Base-by-base conservation (phyloP, 2,329 filamentous ascomycete genomes). In the Claviceps cyperi region DNA sequence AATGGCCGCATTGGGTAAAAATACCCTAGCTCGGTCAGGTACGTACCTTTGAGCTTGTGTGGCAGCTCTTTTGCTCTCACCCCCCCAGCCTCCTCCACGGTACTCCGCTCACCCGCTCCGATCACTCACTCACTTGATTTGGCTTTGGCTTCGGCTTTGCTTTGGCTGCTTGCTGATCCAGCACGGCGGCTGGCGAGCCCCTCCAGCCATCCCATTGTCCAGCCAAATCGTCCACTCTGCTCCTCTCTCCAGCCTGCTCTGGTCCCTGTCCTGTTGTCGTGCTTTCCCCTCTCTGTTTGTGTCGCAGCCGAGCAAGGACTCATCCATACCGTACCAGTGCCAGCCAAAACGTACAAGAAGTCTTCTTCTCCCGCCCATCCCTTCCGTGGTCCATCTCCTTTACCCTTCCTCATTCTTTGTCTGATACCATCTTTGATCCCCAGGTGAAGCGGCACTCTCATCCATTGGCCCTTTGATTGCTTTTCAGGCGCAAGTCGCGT, bases 341-440 rank as follows among this genome's bases (percentile, higher is more conserved):
- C 43, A 40, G 41, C 49, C 49, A 51, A 47, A 45, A 53, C 49
- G 43, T 53, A 53, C 51, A 51, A 53, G 49, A 51, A 51, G 51
- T 47, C 51, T 49, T 51, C 21, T 32, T 32, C 36, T 47, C 46
- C 48, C 51, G 51, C 49, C 49, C 49, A 43, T 28, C 43, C 35
- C 40, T 47, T 36, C 28, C 22, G 1, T 32, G 9, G 9, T 45
- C 47, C 44, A 21, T 41, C 39, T 39, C 39, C 13, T 38, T 8
- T 21, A 39, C 21, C 37, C 32, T 46, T n/a, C 21, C 7, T 35
- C 49, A 37, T 41, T 36, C 15, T 39, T 40, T 17, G 21, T 46
- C 19, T 32, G 21, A 8, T 47, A 14, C 40, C 8, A 14, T 22
- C 43, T 19, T 43, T 24, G 22, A 24, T 35, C 37, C 43, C 3